A percentile compares a stretch with the other conserved stretches of the same genome.
Conservation (phyloP, 2,329 filamentous ascomycete species). For the Diplodia mutila region DNA sequence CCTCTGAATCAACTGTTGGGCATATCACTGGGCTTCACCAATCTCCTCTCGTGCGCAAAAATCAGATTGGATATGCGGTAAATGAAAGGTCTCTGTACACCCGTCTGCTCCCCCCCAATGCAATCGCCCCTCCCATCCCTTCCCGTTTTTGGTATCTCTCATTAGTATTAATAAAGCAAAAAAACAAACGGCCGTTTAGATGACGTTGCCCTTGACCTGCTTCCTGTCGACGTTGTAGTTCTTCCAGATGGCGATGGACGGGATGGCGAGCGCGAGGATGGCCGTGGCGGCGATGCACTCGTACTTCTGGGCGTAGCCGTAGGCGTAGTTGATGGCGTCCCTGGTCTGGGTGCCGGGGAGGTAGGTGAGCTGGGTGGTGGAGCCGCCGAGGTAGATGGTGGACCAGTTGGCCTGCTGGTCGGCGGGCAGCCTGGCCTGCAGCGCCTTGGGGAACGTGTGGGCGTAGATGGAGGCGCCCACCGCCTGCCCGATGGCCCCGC, state of each 20-base stretch:
- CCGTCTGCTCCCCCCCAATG: not conserved
- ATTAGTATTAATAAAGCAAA: not conserved
- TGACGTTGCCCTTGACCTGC: constrained; percentile 29
- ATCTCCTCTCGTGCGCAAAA: not conserved
- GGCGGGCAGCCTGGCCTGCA: constrained; percentile 53
- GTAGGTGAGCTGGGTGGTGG: constrained; percentile 60
- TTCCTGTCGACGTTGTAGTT: constrained; percentile 24
- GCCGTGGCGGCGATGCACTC: constrained; percentile 33
- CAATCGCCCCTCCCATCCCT: not conserved
- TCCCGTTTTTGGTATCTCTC: not conserved
- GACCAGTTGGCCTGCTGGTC: constrained; percentile 43
- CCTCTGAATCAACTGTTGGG: too few relatives aligned
- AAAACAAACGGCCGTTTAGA: not conserved
- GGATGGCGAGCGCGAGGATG: constrained; percentile 21
- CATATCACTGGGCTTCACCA: too few relatives aligned
- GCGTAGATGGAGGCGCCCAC: constrained; percentile 69
- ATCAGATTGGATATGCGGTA: too few relatives aligned
- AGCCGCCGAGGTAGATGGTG: constrained; percentile 53
- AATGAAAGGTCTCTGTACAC: not conserved
- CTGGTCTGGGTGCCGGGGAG: constrained; percentile 55
- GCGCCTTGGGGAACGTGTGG: constrained; percentile 57
- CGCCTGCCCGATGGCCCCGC: constrained; percentile 46
- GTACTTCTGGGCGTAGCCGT: constrained; percentile 41
- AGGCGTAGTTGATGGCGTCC: constrained; percentile 44
- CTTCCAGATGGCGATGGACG: constrained; percentile 23